phyloP scores from a whole-genome alignment of 495 filamentous ascomycete genomes.

The Alectoria sarmentosa region DNA sequence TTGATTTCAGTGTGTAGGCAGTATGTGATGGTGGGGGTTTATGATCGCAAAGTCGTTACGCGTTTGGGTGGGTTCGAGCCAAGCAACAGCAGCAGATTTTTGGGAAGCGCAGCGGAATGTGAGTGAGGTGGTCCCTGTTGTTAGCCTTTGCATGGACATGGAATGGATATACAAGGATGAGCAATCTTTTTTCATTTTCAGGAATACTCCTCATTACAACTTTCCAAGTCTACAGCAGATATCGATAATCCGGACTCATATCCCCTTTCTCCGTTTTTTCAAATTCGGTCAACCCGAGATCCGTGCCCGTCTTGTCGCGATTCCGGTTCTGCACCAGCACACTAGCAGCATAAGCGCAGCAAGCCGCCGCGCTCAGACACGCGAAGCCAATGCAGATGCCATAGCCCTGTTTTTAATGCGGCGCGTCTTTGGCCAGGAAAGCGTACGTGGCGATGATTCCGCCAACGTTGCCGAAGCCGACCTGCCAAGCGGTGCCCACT shows the following conservation, averaged over 20 bases:
- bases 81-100: too few species aligned
- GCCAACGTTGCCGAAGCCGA: conserved; percentile 91
- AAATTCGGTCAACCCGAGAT: conserved; percentile 56
- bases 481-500: conserved; percentile 81
- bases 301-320: conserved; percentile 44
- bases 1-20: too few species aligned
- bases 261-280: conserved; percentile 71
- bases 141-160: too few species aligned
- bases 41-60: too few species aligned
- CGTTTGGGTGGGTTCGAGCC: too few species aligned
- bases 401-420: conserved; percentile 67
- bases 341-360: conserved; percentile 52
- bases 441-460: conserved; percentile 86
- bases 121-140: too few species aligned
- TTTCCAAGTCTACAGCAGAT: conserved; percentile 39
- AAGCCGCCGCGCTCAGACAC: conserved; percentile 54
- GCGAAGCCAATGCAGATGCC: conserved; percentile 70
- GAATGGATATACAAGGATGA: neutral
- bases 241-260: conserved; percentile 56
- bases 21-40: too few species aligned
- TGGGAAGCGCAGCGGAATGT: neutral
- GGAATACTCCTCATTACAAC: too few species aligned
- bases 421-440: conserved; percentile 66
- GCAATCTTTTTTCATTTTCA: neutral
- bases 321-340: conserved; percentile 59